Conservation (phyloP, 176 grass and related monocot genomes). For the Chrysopogon serrulatus region DNA sequence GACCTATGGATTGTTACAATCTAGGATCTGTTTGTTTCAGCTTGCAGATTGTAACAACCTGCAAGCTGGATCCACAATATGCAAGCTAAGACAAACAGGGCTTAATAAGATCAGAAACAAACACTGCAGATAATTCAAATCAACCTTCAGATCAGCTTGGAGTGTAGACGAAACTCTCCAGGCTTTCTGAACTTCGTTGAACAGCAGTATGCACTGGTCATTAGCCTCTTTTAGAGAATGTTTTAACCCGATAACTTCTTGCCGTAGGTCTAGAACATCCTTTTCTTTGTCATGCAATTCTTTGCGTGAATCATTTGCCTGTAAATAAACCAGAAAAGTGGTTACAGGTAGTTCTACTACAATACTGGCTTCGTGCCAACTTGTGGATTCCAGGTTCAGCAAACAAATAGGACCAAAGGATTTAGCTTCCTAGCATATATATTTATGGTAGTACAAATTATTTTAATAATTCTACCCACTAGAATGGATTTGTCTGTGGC, state of each 20-base stretch:
- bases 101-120: background rate
- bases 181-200: constrained; percentile 93
- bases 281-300: constrained; percentile 94
- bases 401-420: background rate
- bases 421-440: background rate
- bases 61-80: background rate
- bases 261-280: constrained; percentile 68
- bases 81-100: background rate
- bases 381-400: background rate
- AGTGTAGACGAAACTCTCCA: constrained; percentile 87
- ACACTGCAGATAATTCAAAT: background rate
- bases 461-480: background rate
- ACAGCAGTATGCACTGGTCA: constrained; percentile 75
- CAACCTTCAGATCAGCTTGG: constrained; percentile 92
- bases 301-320: constrained; percentile 99
- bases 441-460: background rate
- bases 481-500: background rate
- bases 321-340: constrained; percentile 30
- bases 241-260: constrained; percentile 78
- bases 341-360: background rate
- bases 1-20: background rate
- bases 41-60: background rate
- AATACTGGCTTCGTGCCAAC: background rate
- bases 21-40: background rate
- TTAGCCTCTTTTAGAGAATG: constrained; percentile 84